phyloP scores from a whole-genome alignment of 2,329 filamentous ascomycete species.

The Scedosporium boydii region DNA sequence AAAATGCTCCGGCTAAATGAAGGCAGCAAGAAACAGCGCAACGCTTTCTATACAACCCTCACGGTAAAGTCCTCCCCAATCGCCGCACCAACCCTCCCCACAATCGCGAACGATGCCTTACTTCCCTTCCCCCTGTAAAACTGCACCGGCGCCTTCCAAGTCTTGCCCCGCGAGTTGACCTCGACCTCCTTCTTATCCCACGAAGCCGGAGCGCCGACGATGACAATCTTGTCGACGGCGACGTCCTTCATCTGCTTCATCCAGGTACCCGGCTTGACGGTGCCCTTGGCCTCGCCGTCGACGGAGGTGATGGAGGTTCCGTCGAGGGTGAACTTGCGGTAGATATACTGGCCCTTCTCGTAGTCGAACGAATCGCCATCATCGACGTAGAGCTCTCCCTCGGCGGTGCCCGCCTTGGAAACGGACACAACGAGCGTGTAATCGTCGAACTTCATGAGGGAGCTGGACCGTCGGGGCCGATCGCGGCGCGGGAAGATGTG shows the following conservation, averaged over 20 bases:
- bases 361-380: constrained; percentile 92
- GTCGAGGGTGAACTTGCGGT: constrained; percentile 66
- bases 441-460: constrained; percentile 88
- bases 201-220: constrained; percentile 66
- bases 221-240: constrained; percentile 69
- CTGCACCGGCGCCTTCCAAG: constrained; percentile 48
- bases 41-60: constrained; percentile 15
- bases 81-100: constrained; percentile 40
- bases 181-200: constrained; percentile 60
- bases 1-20: too few species aligned
- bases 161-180: constrained; percentile 45
- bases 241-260: constrained; percentile 71
- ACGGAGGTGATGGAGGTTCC: constrained; percentile 54
- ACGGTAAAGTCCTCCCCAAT: constrained; percentile 47
- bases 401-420: constrained; percentile 49
- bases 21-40: too few species aligned
- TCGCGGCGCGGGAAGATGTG: constrained; percentile 89
- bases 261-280: constrained; percentile 51
- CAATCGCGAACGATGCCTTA: constrained; percentile 40
- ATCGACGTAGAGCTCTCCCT: constrained; percentile 80
- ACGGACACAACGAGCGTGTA: constrained; percentile 78
- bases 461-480: constrained; percentile 71
- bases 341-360: constrained; percentile 76
- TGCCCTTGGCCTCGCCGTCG: constrained; percentile 48
- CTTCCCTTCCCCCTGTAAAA: constrained; percentile 41